Conservation (phyloP, 495 filamentous ascomycete genomes). For the Tuber borchii region DNA sequence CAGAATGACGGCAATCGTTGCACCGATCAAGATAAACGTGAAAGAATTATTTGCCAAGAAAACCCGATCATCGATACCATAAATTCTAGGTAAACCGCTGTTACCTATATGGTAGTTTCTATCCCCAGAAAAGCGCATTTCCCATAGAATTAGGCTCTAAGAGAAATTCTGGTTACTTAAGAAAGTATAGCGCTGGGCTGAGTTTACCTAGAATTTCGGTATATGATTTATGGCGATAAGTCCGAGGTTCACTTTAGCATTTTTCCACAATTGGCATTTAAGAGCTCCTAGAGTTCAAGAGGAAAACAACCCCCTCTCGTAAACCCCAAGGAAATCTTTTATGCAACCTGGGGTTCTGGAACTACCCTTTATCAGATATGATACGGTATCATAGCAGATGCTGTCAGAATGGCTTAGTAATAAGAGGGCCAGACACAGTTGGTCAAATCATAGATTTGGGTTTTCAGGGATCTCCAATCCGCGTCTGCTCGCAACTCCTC, state of each 20-base stretch:
- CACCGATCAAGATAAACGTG: background rate
- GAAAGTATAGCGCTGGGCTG: no score
- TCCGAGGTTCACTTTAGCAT: background rate
- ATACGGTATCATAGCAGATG: no score
- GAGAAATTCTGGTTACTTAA: no score
- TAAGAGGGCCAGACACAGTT: background rate
- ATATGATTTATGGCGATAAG: background rate
- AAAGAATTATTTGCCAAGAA: background rate
- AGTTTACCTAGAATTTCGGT: no score
- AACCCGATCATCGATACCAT: background rate
- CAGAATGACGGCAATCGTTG: conserved; percentile 28
- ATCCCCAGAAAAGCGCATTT: no score
- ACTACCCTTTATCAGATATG: background rate
- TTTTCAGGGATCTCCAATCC: background rate
- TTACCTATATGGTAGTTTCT: no score
- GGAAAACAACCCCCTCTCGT: background rate
- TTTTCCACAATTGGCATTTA: no score
- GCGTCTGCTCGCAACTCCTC: background rate
- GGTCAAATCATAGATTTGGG: background rate
- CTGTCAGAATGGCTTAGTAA: background rate
- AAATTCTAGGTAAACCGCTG: background rate
- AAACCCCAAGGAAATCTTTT: background rate
- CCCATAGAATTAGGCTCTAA: no score
- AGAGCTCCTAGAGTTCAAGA: no score
- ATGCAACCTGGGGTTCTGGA: background rate